Conservation (phyloP, 2,329 filamentous ascomycete genomes). For the Cladorrhinum sp. region DNA sequence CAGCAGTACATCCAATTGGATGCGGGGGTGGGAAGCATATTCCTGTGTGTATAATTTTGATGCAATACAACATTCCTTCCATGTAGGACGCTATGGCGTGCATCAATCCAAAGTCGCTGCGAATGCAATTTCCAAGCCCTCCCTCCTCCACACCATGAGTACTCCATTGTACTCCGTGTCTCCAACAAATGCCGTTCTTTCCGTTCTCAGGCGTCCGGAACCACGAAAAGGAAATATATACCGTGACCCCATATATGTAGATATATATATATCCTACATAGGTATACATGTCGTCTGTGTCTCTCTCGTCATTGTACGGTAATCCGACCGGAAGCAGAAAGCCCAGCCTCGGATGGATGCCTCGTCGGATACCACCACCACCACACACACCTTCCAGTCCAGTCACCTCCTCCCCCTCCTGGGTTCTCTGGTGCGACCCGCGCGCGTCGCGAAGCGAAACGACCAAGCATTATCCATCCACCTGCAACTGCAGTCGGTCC, state of each 20-base stretch:
- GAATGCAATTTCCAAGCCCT: not conserved
- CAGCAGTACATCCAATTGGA: not conserved
- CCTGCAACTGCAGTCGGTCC: not conserved
- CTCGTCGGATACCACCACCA: slow-evolving; percentile 5
- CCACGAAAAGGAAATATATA: not conserved
- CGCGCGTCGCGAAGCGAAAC: not conserved
- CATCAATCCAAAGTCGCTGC: too few species aligned
- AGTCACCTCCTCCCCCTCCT: not conserved
- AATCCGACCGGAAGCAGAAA: not conserved
- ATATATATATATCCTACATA: not conserved
- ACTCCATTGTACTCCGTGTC: not conserved
- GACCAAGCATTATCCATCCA: too few species aligned
- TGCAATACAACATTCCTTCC: not conserved
- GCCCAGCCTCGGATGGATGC: not conserved
- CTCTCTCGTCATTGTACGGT: not conserved
- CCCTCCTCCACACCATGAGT: too few species aligned
- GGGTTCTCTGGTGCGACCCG: not conserved
- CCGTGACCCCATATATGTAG: too few species aligned
- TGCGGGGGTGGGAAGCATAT: not conserved
- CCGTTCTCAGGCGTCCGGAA: not conserved
- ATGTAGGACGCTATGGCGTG: not conserved
- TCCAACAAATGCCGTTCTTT: not conserved
- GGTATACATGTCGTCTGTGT: not conserved
- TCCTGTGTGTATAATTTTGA: not conserved
- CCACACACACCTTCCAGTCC: not conserved